Conservation (phyloP, 371 early-diverging fungal species). For the Phascolomyces articulosus region DNA sequence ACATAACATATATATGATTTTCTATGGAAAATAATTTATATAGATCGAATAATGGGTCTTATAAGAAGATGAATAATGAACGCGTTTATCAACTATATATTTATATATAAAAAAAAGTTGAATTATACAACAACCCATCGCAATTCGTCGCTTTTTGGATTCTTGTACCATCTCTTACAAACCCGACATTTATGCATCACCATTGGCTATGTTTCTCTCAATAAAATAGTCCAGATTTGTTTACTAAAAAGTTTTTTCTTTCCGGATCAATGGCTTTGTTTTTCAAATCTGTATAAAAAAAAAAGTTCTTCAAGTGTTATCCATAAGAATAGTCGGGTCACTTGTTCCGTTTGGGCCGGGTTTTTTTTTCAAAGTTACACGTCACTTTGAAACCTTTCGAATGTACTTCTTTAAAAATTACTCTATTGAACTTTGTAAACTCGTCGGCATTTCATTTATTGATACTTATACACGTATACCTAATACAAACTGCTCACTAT, state of each 20-base stretch:
- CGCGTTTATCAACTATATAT: no score
- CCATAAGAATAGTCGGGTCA: no score
- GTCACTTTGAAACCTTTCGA: constrained; percentile 10
- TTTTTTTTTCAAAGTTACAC: no score
- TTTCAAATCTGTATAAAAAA: no score
- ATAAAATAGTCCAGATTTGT: constrained; percentile 21
- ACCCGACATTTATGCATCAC: constrained; percentile 8
- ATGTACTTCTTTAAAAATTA: constrained; percentile 6
- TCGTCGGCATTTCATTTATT: constrained; percentile 2
- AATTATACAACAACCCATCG: not conserved
- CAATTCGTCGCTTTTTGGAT: not conserved
- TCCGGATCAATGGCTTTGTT: not conserved
- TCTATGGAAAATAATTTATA: no score
- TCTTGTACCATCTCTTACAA: constrained; percentile 16
- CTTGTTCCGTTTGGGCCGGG: constrained; percentile 4
- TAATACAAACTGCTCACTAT: no score
- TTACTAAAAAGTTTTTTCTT: constrained; percentile 22
- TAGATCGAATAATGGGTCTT: no score
- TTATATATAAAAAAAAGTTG: no score
- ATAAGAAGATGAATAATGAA: no score
- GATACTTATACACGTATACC: not conserved
- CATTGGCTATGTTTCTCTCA: constrained; percentile 27
- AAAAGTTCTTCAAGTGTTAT: no score
- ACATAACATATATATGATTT: no score
- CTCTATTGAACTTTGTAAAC: no score